These are phyloP conservation scores for Penicillium ochrochloron DNA, from an alignment of 495 filamentous ascomycete genomes.

Conservation along the genomic window DNA sequence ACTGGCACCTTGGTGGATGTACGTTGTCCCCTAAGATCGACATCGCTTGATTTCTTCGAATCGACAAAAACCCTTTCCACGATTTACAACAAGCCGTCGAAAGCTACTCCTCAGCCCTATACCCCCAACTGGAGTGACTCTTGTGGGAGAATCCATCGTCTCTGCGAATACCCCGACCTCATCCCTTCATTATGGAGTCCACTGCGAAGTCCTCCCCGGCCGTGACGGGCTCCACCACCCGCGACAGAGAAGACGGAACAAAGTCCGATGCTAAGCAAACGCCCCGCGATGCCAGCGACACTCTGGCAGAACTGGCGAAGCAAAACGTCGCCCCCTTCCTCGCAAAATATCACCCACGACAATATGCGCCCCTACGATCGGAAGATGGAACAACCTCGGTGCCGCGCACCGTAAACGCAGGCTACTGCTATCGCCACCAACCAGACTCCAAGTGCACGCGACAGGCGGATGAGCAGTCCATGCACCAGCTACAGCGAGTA, in stretches of 20 bases:
- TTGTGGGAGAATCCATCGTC: neutral
- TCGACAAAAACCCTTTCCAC: neutral
- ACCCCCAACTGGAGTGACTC: neutral
- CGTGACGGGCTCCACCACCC: constrained; percentile 3
- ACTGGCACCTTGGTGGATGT: constrained; percentile 15
- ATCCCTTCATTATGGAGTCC: constrained; percentile 4
- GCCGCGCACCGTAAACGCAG: constrained; percentile 66
- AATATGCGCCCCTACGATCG: constrained; percentile 72
- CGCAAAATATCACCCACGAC: constrained; percentile 78
- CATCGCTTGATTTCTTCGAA: neutral
- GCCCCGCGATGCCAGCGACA: constrained; percentile 23
- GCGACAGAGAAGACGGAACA: constrained; percentile 15
- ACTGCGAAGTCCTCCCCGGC: neutral
- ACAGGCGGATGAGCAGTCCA: constrained; percentile 91
- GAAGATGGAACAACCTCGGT: constrained; percentile 34
- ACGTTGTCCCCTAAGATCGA: neutral
- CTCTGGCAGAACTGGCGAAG: constrained; percentile 51
- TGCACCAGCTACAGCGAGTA: constrained; percentile 90
- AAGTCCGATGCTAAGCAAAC: constrained; percentile 34
- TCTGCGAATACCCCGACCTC: neutral
- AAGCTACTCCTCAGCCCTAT: neutral
- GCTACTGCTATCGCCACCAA: constrained; percentile 93
- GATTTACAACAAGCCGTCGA: neutral
- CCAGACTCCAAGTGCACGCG: constrained; percentile 93
- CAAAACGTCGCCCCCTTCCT: constrained; percentile 79